Conservation (phyloP, 352 stramenopile species). For the Discostella stelligera region DNA sequence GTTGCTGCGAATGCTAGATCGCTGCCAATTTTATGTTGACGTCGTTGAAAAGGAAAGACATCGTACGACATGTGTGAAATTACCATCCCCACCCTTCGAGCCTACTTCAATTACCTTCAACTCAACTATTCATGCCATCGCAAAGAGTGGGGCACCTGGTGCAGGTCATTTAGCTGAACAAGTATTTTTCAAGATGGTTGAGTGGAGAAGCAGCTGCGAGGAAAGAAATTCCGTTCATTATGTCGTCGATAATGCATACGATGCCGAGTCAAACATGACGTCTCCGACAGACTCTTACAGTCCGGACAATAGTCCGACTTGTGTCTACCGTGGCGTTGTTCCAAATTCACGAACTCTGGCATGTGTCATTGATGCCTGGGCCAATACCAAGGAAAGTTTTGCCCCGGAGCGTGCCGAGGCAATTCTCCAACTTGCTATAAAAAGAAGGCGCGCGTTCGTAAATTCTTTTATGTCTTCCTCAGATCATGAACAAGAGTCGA, state of each 20-base stretch:
- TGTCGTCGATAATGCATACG: not conserved
- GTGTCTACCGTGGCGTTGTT: constrained; percentile 32
- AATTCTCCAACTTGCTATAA: constrained; percentile 29
- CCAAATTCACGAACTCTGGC: constrained; percentile 42
- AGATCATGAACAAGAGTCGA: not conserved
- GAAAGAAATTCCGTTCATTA: not conserved
- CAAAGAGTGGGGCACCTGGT: constrained; percentile 29
- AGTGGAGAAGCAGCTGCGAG: constrained; percentile 35
- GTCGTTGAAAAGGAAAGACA: constrained; percentile 1
- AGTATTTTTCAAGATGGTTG: constrained; percentile 31
- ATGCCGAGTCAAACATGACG: not conserved
- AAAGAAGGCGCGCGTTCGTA: constrained; percentile 32
- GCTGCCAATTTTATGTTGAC: constrained; percentile 25
- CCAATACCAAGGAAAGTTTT: constrained; percentile 16
- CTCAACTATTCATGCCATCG: constrained; percentile 45
- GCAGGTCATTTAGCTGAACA: constrained; percentile 40
- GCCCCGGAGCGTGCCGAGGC: constrained; percentile 37
- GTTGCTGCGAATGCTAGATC: constrained; percentile 46
- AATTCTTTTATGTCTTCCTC: constrained; percentile 4
- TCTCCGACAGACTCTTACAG: not conserved
- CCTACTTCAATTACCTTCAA: constrained; percentile 50
- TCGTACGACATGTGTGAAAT: not conserved
- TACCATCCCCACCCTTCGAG: constrained; percentile 32
- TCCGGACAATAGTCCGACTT: not conserved
- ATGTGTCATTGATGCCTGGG: constrained; percentile 44